phyloP scores from a whole-genome alignment of 192 early-diverging fungal genomes.

The Mortierella alpina region DNA sequence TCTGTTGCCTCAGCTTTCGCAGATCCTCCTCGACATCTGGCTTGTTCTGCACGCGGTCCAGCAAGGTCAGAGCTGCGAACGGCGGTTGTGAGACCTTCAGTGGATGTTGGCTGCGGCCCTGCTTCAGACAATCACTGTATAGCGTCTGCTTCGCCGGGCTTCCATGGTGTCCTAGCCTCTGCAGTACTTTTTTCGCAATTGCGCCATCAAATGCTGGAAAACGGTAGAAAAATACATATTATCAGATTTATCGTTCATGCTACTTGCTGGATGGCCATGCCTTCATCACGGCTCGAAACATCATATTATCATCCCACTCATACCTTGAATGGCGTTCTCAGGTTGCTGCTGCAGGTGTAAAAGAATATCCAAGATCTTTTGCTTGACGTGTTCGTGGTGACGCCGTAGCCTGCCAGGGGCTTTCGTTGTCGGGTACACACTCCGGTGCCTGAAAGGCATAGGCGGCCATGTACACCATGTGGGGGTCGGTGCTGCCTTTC shows the following conservation, averaged over 20 bases:
- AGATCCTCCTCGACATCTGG: background rate
- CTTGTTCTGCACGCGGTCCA: slow-evolving; percentile 1
- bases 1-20: background rate
- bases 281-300: background rate
- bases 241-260: background rate
- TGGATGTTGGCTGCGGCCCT: background rate
- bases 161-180: background rate
- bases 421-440: slow-evolving; percentile 19
- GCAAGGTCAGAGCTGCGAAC: background rate
- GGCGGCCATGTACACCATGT: slow-evolving; percentile 19
- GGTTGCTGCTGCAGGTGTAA: slow-evolving; percentile 10
- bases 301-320: background rate
- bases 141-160: background rate
- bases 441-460: slow-evolving; percentile 17
- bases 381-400: slow-evolving; percentile 19
- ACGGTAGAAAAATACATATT: background rate
- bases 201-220: slow-evolving; percentile 10
- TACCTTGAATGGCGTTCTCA: slow-evolving; percentile 12
- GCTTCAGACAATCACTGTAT: background rate
- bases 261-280: background rate
- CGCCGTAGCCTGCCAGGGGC: slow-evolving; percentile 16
- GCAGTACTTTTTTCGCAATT: slow-evolving; percentile 7
- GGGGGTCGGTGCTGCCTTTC: slow-evolving; percentile 9
- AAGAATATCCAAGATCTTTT: slow-evolving; percentile 16
- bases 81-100: background rate